phyloP scores from a whole-genome alignment of 2,329 filamentous ascomycete species.

The Aspergillus proliferans region DNA sequence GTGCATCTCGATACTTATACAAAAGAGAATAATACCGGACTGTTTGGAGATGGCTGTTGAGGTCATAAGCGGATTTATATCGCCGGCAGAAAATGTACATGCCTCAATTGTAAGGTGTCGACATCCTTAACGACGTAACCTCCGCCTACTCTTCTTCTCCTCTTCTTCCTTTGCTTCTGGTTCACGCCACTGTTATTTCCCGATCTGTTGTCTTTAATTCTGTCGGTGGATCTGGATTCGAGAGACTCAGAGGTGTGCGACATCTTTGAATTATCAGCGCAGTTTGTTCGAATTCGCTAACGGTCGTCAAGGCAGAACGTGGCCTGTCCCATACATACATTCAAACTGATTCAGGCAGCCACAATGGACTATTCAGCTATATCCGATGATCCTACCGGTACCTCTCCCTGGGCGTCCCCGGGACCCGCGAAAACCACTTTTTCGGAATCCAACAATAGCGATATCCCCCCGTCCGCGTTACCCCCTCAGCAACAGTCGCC shows the following conservation, averaged over 20 bases:
- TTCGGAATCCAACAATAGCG: conserved; percentile 26
- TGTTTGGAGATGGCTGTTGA: no score
- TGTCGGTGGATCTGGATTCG: not conserved
- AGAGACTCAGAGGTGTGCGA: conserved; percentile 13
- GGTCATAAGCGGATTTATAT: not conserved
- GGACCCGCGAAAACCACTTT: conserved; percentile 43
- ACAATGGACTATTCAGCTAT: conserved; percentile 62
- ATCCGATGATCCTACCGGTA: conserved; percentile 51
- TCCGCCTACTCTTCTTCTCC: not conserved
- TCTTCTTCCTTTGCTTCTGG: conserved; percentile 2
- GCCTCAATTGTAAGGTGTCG: conserved; percentile 16
- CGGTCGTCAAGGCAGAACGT: conserved; percentile 11
- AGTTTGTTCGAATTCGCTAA: conserved; percentile 4
- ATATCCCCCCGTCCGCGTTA: conserved; percentile 38
- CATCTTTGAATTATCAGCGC: not conserved
- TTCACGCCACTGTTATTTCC: not conserved
- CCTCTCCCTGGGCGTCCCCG: conserved; percentile 60
- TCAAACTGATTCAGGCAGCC: conserved; percentile 10
- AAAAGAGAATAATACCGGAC: not conserved
- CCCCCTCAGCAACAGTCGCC: conserved; percentile 31
- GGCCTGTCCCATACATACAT: conserved; percentile 8
- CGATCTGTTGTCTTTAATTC: not conserved
- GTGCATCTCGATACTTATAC: not conserved
- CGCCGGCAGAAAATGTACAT: not conserved
- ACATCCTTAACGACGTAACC: conserved; percentile 15